Percentiles rank a stretch among this genome's conserved stretches.
Conservation (phyloP, 208 protist species). For the Acanthamoeba lenticulata region DNA sequence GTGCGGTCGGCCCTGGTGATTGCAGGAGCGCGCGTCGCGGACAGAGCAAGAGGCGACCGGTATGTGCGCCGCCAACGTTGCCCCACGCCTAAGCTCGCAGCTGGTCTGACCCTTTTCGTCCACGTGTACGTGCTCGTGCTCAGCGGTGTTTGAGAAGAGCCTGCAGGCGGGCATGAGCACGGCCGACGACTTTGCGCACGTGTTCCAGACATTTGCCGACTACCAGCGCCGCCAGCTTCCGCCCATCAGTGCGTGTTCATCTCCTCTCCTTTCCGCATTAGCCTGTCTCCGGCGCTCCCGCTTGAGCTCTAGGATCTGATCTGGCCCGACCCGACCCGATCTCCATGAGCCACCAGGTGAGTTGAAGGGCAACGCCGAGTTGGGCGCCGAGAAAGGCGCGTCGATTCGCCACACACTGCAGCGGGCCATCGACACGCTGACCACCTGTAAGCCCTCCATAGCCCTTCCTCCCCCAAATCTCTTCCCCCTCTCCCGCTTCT, state of each 20-base stretch:
- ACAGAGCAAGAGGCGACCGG: slow-evolving; percentile 7
- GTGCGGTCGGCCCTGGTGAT: too few relatives aligned
- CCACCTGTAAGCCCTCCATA: background rate
- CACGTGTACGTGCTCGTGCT: background rate
- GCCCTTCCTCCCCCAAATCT: background rate
- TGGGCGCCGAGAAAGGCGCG: background rate
- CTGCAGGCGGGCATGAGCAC: background rate
- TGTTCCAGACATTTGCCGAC: slow-evolving; percentile 24
- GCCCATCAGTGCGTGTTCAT: background rate
- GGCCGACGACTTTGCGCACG: background rate
- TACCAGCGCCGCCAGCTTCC: slow-evolving; percentile 5
- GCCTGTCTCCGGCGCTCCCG: background rate
- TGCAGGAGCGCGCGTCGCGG: background rate
- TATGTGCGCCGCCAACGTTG: background rate
- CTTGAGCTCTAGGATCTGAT: too few relatives aligned
- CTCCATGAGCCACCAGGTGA: background rate
- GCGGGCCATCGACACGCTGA: slow-evolving; percentile 13
- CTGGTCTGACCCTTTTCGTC: background rate
- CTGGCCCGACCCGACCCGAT: background rate
- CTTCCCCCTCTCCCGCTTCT: background rate
- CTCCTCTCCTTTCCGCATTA: background rate
- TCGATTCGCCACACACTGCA: background rate
- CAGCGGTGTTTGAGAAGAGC: slow-evolving; percentile 44
- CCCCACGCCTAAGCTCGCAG: background rate
- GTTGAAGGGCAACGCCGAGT: background rate